Conservation (phyloP, 768 basidiomycete genomes). For the Ramaria sp. region DNA sequence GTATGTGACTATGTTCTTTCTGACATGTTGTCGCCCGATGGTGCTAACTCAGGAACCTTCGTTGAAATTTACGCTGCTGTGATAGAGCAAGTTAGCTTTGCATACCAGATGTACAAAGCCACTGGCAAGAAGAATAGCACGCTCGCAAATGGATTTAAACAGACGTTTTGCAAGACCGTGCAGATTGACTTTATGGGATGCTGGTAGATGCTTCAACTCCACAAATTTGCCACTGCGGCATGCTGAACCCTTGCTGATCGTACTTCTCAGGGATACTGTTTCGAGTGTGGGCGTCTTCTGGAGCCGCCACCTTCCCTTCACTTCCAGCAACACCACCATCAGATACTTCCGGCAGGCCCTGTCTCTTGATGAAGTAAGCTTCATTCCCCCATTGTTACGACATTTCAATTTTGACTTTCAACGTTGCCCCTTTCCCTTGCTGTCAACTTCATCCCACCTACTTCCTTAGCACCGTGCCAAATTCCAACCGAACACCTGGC, state of each 20-base stretch:
- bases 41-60: too few relatives aligned
- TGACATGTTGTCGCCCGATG: background rate
- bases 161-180: slow-evolving; percentile 57
- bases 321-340: slow-evolving; percentile 48
- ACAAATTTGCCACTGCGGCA: slow-evolving; percentile 1
- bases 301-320: slow-evolving; percentile 55
- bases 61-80: too few relatives aligned
- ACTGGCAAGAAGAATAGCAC: slow-evolving; percentile 26
- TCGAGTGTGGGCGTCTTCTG: slow-evolving; percentile 61
- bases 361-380: slow-evolving; percentile 60
- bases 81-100: slow-evolving; percentile 55
- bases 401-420: background rate
- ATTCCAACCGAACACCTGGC: slow-evolving; percentile 55
- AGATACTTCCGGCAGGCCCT: slow-evolving; percentile 69
- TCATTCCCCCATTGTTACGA: slow-evolving; percentile 8
- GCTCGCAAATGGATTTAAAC: slow-evolving; percentile 58
- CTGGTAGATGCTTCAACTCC: slow-evolving; percentile 35
- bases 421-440: background rate
- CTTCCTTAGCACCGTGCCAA: slow-evolving; percentile 46
- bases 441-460: background rate
- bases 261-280: slow-evolving; percentile 57
- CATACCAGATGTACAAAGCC: slow-evolving; percentile 59
- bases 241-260: background rate
- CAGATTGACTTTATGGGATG: slow-evolving; percentile 72
- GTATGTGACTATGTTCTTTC: background rate